These are phyloP conservation scores for Ceratobasidium sp. DNA, from an alignment of 1,284 basidiomycete genomes.

Conservation along the genomic window DNA sequence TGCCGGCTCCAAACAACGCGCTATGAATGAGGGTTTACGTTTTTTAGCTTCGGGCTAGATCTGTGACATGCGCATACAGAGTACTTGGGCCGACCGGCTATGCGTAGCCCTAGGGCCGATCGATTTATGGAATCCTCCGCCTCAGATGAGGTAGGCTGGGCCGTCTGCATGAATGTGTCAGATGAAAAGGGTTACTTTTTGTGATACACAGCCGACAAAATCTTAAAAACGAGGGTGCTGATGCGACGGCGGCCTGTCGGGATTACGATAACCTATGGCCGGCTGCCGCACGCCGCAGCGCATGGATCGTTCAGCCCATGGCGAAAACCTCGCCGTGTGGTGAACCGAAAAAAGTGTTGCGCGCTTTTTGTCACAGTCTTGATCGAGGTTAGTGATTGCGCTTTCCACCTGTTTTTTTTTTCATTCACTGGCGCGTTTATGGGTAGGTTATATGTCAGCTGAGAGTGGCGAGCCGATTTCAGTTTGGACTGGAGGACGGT, in stretches of 20 bases:
- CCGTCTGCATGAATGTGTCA: not conserved
- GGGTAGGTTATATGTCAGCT: not conserved
- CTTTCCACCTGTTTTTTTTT: not conserved
- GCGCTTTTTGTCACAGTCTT: not conserved
- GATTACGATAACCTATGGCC: not conserved
- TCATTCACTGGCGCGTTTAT: not conserved
- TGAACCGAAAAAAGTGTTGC: not conserved
- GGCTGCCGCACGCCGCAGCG: not conserved
- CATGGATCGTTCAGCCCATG: slow-evolving; percentile 12
- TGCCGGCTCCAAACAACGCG: not conserved
- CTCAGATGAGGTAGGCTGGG: slow-evolving; percentile 19
- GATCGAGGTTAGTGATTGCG: not conserved
- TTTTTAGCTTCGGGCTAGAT: slow-evolving; percentile 4
- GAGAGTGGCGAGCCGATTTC: not conserved
- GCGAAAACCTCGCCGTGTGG: slow-evolving; percentile 35
- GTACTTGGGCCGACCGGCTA: not conserved
- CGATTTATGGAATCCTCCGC: not conserved
- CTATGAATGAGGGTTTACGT: no score
- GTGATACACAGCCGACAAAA: slow-evolving; percentile 2
- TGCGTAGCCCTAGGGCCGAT: slow-evolving; percentile 3
- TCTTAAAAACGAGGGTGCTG: slow-evolving; percentile 19
- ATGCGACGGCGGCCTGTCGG: not conserved
- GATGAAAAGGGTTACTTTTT: not conserved
- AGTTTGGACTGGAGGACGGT: not conserved
- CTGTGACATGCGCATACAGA: not conserved